Base-by-base conservation (phyloP, 768 basidiomycete genomes). In the Rhizopogon vesiculosus region DNA sequence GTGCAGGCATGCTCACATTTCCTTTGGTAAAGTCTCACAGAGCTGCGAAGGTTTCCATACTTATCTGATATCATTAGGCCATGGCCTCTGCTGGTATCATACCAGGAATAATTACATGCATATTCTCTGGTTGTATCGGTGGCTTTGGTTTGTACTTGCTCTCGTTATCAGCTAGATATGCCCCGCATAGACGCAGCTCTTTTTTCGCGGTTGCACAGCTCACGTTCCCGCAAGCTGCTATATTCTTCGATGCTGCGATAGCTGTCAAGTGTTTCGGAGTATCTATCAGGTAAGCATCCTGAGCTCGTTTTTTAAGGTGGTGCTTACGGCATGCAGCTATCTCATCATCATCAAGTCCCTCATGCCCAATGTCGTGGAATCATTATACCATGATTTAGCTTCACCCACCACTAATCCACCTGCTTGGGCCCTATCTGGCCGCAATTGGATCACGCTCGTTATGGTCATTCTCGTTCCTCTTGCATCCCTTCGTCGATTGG, bases 201-300 rank as follows among this genome's bases (percentile, higher is more conserved):
- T 96, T 94, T 70, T 92, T 92, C 61, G 84, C 87, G 13, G 74
- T 95, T 18, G 80, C 90, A 1, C 81, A 89, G 66, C 73, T 98
- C 60, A 96, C 96, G 0, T 97, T 93, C 69, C 96, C 96, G 2
- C 83, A 79, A 43, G 91, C 89, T 0, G 89, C 89, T 0, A 75
- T 92, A 40, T 90, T 92, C 69, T 96, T 98, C 64, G 96, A 98
- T 69, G 86, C 85, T 3, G 96, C 95, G 12, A 93, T 98, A 62
- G 93, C 93, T 9, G 87, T 86, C 68, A 98, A 98, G 68, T 98
- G 96, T 69, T 97, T 97, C 66, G 96, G 96, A 18, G 96, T 98
- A 3, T 93, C 91, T 35, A 86, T 95, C 62, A 93, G 92, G 82
- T 93, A 72, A 45, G 80, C 39, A 19, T 50, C 28, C 40, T 40